Conservation (phyloP, 1,139 yeast genomes). For the Schizosaccharomyces versatilis region DNA sequence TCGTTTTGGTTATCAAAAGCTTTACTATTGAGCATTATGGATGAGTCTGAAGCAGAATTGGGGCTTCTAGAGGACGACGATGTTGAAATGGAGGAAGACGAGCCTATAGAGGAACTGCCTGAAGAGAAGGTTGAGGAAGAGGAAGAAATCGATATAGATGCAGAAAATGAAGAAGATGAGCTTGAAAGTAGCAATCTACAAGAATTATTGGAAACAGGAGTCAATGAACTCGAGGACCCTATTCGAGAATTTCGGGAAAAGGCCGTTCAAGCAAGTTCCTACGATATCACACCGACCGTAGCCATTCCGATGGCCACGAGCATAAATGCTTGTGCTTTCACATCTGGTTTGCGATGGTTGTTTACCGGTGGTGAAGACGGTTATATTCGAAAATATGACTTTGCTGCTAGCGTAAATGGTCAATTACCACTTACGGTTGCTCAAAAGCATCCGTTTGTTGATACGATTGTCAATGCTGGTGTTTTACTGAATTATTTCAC, state of each 20-base stretch:
- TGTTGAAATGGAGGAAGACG: conserved; percentile 13
- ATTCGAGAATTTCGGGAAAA: not conserved
- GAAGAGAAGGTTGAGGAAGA: conserved; percentile 12
- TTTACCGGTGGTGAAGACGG: conserved; percentile 97
- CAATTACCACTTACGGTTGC: conserved; percentile 73
- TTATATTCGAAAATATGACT: conserved; percentile 69
- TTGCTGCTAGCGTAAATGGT: conserved; percentile 71
- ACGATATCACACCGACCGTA: conserved; percentile 24
- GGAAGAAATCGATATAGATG: conserved; percentile 9
- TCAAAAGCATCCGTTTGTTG: conserved; percentile 73
- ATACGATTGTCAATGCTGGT: conserved; percentile 64
- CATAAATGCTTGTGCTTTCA: conserved; percentile 52
- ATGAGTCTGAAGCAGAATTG: conserved; percentile 14
- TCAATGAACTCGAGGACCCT: conserved; percentile 1
- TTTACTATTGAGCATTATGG: conserved; percentile 3
- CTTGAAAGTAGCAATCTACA: conserved; percentile 10
- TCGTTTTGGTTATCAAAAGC: too few relatives aligned
- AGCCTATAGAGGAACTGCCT: conserved; percentile 10
- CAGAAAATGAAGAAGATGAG: conserved; percentile 9
- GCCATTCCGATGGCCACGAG: conserved; percentile 24
- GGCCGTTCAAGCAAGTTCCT: conserved; percentile 12
- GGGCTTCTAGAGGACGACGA: conserved; percentile 16
- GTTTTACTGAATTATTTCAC: conserved; percentile 78
- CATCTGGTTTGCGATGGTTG: conserved; percentile 69
- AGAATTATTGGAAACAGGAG: conserved; percentile 3